These are phyloP conservation scores for Cardamine occulta DNA, from an alignment of 345 rosid species.

Conservation along the genomic window DNA sequence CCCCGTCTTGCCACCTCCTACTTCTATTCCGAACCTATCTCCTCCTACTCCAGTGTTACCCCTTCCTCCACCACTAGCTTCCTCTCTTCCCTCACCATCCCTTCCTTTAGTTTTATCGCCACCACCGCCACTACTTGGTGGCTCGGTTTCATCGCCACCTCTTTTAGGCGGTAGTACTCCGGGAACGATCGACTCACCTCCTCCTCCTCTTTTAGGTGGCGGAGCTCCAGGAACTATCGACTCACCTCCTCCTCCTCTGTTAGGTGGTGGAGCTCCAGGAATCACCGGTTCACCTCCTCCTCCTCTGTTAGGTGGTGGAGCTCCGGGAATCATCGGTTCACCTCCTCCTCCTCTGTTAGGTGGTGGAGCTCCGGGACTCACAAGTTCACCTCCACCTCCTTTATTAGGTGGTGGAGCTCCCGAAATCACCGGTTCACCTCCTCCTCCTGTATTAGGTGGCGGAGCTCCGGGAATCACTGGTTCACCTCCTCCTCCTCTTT, in stretches of 20 bases:
- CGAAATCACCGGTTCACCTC: not conserved
- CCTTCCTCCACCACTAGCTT: slow-evolving; percentile 38
- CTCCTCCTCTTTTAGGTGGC: not conserved
- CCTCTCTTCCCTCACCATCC: slow-evolving; percentile 40
- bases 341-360: not conserved
- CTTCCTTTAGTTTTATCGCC: slow-evolving; percentile 36
- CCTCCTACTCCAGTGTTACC: slow-evolving; percentile 34
- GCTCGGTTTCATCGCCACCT: slow-evolving; percentile 31
- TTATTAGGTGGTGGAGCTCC: too few relatives aligned
- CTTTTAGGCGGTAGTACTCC: slow-evolving; percentile 20
- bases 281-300: not conserved
- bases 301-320: not conserved
- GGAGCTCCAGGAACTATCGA: not conserved
- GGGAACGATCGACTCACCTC: not conserved
- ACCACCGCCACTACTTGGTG: slow-evolving; percentile 29
- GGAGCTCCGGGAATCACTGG: not conserved
- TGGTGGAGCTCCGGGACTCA: too few relatives aligned
- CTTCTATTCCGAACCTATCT: slow-evolving; percentile 28
- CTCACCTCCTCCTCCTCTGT: slow-evolving; percentile 15
- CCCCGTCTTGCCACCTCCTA: slow-evolving; percentile 26
- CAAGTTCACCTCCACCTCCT: too few relatives aligned
- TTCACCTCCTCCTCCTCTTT: slow-evolving; percentile 16
- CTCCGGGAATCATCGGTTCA: not conserved
- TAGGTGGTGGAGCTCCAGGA: slow-evolving; percentile 9
- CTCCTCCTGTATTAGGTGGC: slow-evolving; percentile 13